Base-by-base conservation (phyloP, 495 filamentous ascomycete species). In the Aspergillus ellipticus region DNA sequence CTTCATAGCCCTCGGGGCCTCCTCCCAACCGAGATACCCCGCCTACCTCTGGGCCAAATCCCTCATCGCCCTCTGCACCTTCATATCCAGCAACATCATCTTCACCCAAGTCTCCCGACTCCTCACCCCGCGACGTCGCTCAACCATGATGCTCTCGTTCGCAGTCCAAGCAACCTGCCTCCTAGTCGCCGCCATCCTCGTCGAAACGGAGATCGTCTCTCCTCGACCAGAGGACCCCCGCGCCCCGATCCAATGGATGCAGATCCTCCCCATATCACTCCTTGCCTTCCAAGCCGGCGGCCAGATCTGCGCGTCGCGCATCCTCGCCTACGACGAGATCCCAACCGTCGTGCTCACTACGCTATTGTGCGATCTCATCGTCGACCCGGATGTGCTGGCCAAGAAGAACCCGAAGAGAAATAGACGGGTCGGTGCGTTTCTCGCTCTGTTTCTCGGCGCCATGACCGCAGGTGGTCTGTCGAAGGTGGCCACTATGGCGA, bases 281-380 rank as follows among this genome's bases (percentile, higher is more conserved):
- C 66, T 90, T 16, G 79, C 83, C 3, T 87, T 90, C 64, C 86
- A 90, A 63, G 82, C 82, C 11, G 85, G 82, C 1, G 85, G 85
- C 0, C 86, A 89, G 66, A 88, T 90, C 55, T 75, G 79, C 2
- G 79, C 80, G 7, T 81, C 76, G 3, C 73, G 87, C 2, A 59
- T 83, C 7, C 63, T 90, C 31, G 84, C 79, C 4, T 77, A 84
- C 37, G 77, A 81, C 54, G 87, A 90, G 68, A 79, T 90, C 20
- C 87, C 87, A 0, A 87, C 85, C 0, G 85, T 85, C 11, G 87
- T 90, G 3, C 68, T 89, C 51, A 90, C 87, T 0, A 83, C 77
- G 24, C 69, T 88, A 39, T 76, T 89, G 35, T 86, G 82, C 60
- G 86, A 89, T 57, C 60, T 89, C 1, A 56, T 75, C 4, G 59